Percentiles rank a stretch among this genome's conserved stretches.
Evolutionary conservation across 2,329 filamentous ascomycete genomes (phyloP).

Genomic region (Epichloe brachyelytri): DNA sequence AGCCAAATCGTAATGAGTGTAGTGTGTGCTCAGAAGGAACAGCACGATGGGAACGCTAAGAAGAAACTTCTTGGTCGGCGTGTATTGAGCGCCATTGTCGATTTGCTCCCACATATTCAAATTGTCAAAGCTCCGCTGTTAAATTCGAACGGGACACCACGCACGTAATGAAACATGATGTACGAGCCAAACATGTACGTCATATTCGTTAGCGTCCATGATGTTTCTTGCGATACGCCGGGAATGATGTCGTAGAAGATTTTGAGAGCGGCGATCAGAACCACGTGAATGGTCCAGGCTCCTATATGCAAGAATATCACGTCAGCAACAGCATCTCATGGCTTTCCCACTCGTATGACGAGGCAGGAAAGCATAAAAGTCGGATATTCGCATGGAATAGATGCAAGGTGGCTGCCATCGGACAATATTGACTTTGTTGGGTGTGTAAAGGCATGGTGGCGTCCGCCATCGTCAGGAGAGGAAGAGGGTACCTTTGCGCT

Average conservation of each 20-base stretch:
- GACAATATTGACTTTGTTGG: background rate
- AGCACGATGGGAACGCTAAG: slow-evolving; percentile 87
- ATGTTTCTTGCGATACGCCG: slow-evolving; percentile 92
- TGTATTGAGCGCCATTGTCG: slow-evolving; percentile 97
- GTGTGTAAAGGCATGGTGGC: background rate
- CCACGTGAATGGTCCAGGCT: slow-evolving; percentile 94
- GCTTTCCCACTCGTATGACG: background rate
- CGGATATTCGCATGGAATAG: background rate
- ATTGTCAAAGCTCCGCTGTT: slow-evolving; percentile 95
- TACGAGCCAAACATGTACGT: slow-evolving; percentile 98
- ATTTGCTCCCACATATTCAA: slow-evolving; percentile 99
- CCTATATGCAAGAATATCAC: slow-evolving; percentile 37
- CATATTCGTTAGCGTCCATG: slow-evolving; percentile 97
- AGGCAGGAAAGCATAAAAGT: background rate
- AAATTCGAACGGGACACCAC: slow-evolving; percentile 96
- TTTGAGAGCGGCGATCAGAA: slow-evolving; percentile 83
- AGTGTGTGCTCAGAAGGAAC: slow-evolving; percentile 95
- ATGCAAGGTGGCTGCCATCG: background rate
- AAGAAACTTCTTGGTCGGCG: slow-evolving; percentile 95
- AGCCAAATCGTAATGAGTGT: slow-evolving; percentile 93
- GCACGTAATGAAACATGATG: slow-evolving; percentile 99
- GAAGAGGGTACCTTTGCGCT: slow-evolving; percentile 73
- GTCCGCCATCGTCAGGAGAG: background rate
- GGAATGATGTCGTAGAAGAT: slow-evolving; percentile 96
- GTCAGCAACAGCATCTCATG: background rate